Percentiles rank a stretch among this genome's conserved stretches.
phyloP scores from a whole-genome alignment of 495 filamentous ascomycete species.

The Hyaloscypha finlandica region DNA sequence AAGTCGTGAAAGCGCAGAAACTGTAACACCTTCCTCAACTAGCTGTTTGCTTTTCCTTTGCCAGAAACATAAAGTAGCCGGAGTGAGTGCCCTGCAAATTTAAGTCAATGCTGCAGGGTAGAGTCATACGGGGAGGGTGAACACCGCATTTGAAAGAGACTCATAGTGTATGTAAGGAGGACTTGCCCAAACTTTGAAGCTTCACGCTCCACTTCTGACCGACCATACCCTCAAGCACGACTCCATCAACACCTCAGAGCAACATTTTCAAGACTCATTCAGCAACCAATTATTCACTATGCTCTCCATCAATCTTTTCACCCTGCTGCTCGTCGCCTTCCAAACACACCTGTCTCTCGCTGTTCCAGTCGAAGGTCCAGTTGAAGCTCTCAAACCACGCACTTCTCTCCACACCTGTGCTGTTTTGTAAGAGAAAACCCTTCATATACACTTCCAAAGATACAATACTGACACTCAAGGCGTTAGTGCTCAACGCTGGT shows the following conservation, averaged over 20 bases:
- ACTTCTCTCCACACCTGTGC: conserved; percentile 16
- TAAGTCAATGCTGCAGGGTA: neutral
- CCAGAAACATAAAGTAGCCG: neutral
- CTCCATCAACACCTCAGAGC: neutral
- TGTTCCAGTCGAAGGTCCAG: neutral
- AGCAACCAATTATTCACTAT: neutral
- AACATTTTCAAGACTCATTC: neutral
- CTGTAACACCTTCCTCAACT: neutral
- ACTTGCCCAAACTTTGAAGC: neutral
- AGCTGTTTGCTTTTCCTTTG: neutral
- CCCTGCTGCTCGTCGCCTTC: conserved; percentile 6
- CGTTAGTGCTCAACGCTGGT: conserved; percentile 21
- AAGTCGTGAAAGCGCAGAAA: neutral
- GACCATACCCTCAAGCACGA: neutral
- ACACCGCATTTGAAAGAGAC: neutral
- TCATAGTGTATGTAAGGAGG: neutral
- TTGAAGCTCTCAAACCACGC: neutral
- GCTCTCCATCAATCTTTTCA: neutral
- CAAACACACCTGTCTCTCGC: conserved; percentile 3
- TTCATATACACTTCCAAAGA: neutral
- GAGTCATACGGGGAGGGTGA: neutral
- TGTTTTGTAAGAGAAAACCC: conserved; percentile 5
- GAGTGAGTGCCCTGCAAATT: neutral
- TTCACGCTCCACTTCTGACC: neutral
- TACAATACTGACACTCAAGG: neutral